Conservation (phyloP, 371 early-diverging fungal genomes). For the Mortierella sp. region DNA sequence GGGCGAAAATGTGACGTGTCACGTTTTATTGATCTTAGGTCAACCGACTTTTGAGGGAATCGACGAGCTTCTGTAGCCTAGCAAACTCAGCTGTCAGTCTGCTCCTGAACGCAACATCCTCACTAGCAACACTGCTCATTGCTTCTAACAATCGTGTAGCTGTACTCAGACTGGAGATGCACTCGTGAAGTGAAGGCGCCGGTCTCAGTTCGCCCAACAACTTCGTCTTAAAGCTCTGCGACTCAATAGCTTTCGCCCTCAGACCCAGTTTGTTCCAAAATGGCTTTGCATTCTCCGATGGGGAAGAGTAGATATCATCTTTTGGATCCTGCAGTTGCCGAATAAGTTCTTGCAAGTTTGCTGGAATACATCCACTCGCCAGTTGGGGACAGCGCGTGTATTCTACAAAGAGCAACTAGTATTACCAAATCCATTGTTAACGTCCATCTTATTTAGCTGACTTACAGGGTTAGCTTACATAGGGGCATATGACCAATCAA, state of each 20-base stretch:
- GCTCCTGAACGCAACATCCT: not conserved
- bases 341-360: not conserved
- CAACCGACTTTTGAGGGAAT: not conserved
- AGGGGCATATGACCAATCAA: not conserved
- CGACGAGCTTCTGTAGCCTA: constrained; percentile 6
- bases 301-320: not conserved
- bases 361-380: constrained; percentile 1
- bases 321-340: constrained; percentile 3
- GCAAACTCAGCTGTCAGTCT: constrained; percentile 3
- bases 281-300: not conserved
- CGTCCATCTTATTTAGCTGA: no score
- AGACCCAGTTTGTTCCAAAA: constrained; percentile 14
- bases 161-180: constrained; percentile 8
- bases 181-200: constrained; percentile 9
- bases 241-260: not conserved
- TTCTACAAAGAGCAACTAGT: constrained; percentile 11
- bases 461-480: no score
- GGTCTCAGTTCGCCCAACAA: constrained; percentile 13
- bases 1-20: not conserved
- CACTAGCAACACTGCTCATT: not conserved
- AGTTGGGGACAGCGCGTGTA: constrained; percentile 1
- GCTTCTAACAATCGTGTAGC: constrained; percentile 10
- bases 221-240: not conserved
- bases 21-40: no score
- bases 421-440: no score